These are phyloP conservation scores for Rubroboletus pulcherrimus DNA, from an alignment of 768 basidiomycete species.

Conservation along the genomic window DNA sequence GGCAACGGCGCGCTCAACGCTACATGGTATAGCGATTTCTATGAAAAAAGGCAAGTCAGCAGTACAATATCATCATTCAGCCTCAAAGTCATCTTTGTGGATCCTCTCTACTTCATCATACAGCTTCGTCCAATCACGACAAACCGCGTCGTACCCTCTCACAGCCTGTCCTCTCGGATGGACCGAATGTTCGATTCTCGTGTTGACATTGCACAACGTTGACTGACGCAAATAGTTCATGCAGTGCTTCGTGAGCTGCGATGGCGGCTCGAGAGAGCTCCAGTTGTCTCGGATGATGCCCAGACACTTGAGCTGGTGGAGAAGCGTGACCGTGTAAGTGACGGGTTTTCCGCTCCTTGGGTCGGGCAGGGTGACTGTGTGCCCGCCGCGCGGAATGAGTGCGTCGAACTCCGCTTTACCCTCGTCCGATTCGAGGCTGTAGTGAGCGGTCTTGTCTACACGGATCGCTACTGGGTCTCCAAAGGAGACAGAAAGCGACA, in stretches of 20 bases:
- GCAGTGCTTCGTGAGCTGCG: neutral
- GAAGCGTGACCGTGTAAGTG: slow-evolving; percentile 10
- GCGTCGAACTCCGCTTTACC: slow-evolving; percentile 7
- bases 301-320: slow-evolving; percentile 1
- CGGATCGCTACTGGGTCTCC: neutral
- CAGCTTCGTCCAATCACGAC: slow-evolving; percentile 10
- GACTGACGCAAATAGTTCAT: slow-evolving; percentile 1
- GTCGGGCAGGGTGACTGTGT: slow-evolving; percentile 4
- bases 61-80: neutral
- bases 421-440: slow-evolving; percentile 6
- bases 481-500: slow-evolving; percentile 6
- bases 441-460: slow-evolving; percentile 11
- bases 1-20: no score
- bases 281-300: slow-evolving; percentile 8
- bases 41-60: neutral
- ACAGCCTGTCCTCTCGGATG: slow-evolving; percentile 1
- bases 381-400: slow-evolving; percentile 7
- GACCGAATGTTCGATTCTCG: slow-evolving; percentile 10
- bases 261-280: neutral
- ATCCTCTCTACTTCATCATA: slow-evolving; percentile 10
- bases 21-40: neutral
- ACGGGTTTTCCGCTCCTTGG: slow-evolving; percentile 5
- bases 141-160: slow-evolving; percentile 11
- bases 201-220: slow-evolving; percentile 14
- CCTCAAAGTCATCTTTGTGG: neutral